A percentile compares a stretch with the other conserved stretches of the same genome.
Conservation (phyloP, 768 basidiomycete species). For the Russula olivacea region DNA sequence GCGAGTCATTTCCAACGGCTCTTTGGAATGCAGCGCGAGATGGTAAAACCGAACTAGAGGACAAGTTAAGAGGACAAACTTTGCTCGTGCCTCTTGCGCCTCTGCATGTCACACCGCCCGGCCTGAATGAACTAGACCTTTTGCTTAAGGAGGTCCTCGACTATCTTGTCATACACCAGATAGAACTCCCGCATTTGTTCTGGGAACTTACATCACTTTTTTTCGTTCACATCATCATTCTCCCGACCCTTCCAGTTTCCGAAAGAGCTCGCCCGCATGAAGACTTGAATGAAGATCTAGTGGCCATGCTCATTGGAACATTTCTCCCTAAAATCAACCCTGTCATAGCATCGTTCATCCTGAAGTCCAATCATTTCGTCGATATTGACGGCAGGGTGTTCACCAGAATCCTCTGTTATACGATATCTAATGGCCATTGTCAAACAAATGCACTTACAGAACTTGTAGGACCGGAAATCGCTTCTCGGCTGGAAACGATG, state of each 20-base stretch:
- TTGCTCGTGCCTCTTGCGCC: slow-evolving; percentile 4
- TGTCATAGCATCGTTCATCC: slow-evolving; percentile 24
- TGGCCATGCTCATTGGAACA: slow-evolving; percentile 29
- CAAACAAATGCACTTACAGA: slow-evolving; percentile 21
- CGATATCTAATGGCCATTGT: slow-evolving; percentile 27
- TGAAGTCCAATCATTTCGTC: slow-evolving; percentile 30
- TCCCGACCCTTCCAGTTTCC: slow-evolving; percentile 23
- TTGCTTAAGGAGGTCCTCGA: slow-evolving; percentile 7
- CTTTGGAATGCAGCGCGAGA: slow-evolving; percentile 25
- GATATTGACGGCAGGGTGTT: slow-evolving; percentile 55
- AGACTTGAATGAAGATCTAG: slow-evolving; percentile 31
- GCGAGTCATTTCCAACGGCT: slow-evolving; percentile 8
- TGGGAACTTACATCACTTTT: slow-evolving; percentile 18
- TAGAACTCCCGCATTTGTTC: slow-evolving; percentile 2
- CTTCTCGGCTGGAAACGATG: slow-evolving; percentile 26
- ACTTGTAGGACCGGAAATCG: slow-evolving; percentile 31
- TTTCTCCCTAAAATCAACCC: slow-evolving; percentile 42
- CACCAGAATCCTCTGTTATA: slow-evolving; percentile 38
- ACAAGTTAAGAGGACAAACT: not conserved
- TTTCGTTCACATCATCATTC: slow-evolving; percentile 21
- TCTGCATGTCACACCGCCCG: not conserved
- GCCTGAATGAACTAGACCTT: not conserved
- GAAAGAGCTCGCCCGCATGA: slow-evolving; percentile 26
- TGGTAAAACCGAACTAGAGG: slow-evolving; percentile 20
- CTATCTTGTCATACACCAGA: slow-evolving; percentile 6